These are phyloP conservation scores for Musa acuminata DNA, from an alignment of 176 grass and related monocot genomes.

Conservation along the genomic window DNA sequence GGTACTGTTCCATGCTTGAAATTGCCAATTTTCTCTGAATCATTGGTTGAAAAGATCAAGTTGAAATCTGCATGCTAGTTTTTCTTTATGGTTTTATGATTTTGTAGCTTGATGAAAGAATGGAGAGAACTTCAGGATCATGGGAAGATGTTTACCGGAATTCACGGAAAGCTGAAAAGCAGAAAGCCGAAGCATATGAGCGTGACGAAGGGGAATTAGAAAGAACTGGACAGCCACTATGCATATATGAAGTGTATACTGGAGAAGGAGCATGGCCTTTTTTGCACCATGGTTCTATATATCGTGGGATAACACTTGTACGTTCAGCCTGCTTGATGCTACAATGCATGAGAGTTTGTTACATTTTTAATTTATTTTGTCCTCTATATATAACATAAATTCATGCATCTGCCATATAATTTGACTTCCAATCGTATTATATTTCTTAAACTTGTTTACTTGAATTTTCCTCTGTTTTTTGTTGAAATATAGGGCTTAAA, in stretches of 20 bases:
- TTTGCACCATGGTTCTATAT: slow-evolving; percentile 89
- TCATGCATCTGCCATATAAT: no score
- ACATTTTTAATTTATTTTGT: no score
- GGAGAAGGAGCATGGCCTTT: slow-evolving; percentile 76
- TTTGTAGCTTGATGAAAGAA: slow-evolving; percentile 84
- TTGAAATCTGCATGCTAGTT: not conserved
- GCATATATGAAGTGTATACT: slow-evolving; percentile 84
- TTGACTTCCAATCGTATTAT: no score
- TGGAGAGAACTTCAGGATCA: slow-evolving; percentile 63
- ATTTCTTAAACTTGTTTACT: no score
- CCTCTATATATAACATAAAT: no score
- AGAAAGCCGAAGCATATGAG: slow-evolving; percentile 66
- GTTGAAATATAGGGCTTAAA: no score
- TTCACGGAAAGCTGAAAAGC: slow-evolving; percentile 73
- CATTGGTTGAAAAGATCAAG: not conserved
- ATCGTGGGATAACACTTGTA: slow-evolving; percentile 83
- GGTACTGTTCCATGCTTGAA: slow-evolving; percentile 27
- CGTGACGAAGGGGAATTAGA: slow-evolving; percentile 91
- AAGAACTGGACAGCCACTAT: slow-evolving; percentile 72
- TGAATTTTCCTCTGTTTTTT: no score
- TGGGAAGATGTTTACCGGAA: slow-evolving; percentile 93
- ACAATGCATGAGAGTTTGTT: no score
- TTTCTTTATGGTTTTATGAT: slow-evolving; percentile 16
- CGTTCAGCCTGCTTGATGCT: slow-evolving; percentile 12
- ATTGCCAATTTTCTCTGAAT: slow-evolving; percentile 5